Evolutionary conservation across 306 rosid genomes (phyloP).

Genomic region (Rosa multiflora): DNA sequence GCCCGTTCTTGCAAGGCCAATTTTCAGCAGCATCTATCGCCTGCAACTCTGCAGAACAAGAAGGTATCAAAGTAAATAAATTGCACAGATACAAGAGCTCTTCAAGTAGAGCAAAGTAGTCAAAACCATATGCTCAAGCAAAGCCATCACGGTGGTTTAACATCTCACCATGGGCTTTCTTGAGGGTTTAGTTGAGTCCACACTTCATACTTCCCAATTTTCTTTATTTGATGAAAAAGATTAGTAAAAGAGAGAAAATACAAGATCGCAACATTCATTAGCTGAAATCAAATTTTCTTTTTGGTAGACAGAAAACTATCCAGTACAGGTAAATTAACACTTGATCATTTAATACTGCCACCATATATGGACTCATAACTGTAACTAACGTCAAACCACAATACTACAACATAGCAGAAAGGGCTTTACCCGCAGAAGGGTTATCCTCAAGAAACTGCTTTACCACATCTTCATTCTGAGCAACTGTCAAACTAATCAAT

Average conservation of each 20-base stretch:
- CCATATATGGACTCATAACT: not conserved
- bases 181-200: no score
- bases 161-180: not conserved
- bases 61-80: not conserved
- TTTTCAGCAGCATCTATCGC: constrained; percentile 55
- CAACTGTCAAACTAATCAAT: constrained; percentile 62
- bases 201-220: no score
- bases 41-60: constrained; percentile 46
- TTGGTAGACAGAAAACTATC: no score
- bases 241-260: no score
- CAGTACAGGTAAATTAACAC: not conserved
- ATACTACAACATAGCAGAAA: constrained; percentile 2
- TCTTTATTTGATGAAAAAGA: no score
- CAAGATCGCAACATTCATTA: no score
- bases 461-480: constrained; percentile 87
- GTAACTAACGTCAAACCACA: not conserved
- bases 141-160: not conserved
- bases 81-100: not conserved
- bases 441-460: constrained; percentile 77
- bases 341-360: not conserved
- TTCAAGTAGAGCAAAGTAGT: not conserved
- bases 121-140: not conserved
- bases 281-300: no score
- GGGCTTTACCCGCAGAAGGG: constrained; percentile 61
- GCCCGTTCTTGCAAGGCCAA: constrained; percentile 87